phyloP scores from a whole-genome alignment of 1,284 basidiomycete species.

The Cerrena zonata region DNA sequence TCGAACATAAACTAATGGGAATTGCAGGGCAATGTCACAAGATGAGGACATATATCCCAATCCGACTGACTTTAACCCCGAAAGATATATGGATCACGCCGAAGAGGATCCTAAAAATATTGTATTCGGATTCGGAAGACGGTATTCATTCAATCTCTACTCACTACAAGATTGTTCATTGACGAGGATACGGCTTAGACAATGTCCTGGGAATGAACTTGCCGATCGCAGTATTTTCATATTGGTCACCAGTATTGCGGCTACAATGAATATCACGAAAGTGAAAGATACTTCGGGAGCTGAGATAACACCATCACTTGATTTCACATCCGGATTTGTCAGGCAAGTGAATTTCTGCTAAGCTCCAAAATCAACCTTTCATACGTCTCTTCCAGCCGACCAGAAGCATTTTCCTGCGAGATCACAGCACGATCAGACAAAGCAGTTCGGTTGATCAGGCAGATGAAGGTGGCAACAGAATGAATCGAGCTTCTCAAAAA shows the following conservation, averaged over 20 bases:
- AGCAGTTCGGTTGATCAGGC: constrained; percentile 7
- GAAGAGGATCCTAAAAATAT: constrained; percentile 22
- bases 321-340: constrained; percentile 21
- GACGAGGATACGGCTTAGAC: constrained; percentile 1
- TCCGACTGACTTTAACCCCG: constrained; percentile 25
- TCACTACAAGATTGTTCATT: no score
- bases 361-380: not conserved
- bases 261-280: constrained; percentile 20
- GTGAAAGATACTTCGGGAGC: constrained; percentile 15
- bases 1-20: not conserved
- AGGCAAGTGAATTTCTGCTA: constrained; percentile 9
- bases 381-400: constrained; percentile 11
- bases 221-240: constrained; percentile 23
- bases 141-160: constrained; percentile 24
- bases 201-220: constrained; percentile 24
- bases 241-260: constrained; percentile 17
- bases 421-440: constrained; percentile 10
- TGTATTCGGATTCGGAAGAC: constrained; percentile 31
- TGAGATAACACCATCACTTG: constrained; percentile 17
- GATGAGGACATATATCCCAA: constrained; percentile 22
- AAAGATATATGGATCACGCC: constrained; percentile 23
- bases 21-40: constrained; percentile 27
- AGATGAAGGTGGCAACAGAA: constrained; percentile 6
- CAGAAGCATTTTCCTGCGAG: constrained; percentile 11
- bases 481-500: no score